Conservation (phyloP, 1,139 yeast species). For the Protomyces pachydermus region DNA sequence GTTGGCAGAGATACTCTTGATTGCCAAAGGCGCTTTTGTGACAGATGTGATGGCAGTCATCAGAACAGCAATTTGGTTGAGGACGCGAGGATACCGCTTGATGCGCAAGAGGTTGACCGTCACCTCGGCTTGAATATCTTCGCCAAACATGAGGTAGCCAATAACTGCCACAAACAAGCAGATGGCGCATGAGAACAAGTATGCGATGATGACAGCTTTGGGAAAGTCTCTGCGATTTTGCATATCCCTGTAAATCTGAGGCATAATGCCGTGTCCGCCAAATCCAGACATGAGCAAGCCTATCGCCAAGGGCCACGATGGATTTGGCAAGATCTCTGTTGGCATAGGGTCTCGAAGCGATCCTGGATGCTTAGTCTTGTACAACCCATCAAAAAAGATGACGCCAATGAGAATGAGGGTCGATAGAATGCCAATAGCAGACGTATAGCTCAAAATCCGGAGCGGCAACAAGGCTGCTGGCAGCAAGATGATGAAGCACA, state of each 20-base stretch:
- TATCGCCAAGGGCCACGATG: slow-evolving; percentile 50
- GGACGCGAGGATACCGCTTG: slow-evolving; percentile 65
- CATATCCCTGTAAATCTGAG: slow-evolving; percentile 76
- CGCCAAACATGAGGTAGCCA: slow-evolving; percentile 87
- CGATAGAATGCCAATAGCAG: slow-evolving; percentile 68
- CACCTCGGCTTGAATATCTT: slow-evolving; percentile 69
- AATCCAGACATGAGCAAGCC: slow-evolving; percentile 85
- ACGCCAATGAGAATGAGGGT: slow-evolving; percentile 59
- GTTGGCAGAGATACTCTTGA: slow-evolving; percentile 78
- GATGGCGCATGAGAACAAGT: slow-evolving; percentile 61
- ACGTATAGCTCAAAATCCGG: slow-evolving; percentile 61
- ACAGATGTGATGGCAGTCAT: slow-evolving; percentile 77
- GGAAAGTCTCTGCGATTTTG: slow-evolving; percentile 59
- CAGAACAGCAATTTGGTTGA: slow-evolving; percentile 59
- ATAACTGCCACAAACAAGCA: slow-evolving; percentile 72
- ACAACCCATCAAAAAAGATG: slow-evolving; percentile 59
- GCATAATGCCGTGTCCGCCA: slow-evolving; percentile 88
- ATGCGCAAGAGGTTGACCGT: slow-evolving; percentile 69
- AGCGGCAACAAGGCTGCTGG: slow-evolving; percentile 66
- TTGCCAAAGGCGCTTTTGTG: slow-evolving; percentile 81
- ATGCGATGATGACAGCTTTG: slow-evolving; percentile 52
- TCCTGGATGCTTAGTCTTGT: slow-evolving; percentile 56
- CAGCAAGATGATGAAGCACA: slow-evolving; percentile 57
- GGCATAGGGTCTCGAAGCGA: slow-evolving; percentile 56
- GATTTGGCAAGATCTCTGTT: slow-evolving; percentile 50